Evolutionary conservation across 78 protist species (phyloP), one percentile per base, ranked within the genome.

Genomic region (Polysphondylium violaceum): DNA sequence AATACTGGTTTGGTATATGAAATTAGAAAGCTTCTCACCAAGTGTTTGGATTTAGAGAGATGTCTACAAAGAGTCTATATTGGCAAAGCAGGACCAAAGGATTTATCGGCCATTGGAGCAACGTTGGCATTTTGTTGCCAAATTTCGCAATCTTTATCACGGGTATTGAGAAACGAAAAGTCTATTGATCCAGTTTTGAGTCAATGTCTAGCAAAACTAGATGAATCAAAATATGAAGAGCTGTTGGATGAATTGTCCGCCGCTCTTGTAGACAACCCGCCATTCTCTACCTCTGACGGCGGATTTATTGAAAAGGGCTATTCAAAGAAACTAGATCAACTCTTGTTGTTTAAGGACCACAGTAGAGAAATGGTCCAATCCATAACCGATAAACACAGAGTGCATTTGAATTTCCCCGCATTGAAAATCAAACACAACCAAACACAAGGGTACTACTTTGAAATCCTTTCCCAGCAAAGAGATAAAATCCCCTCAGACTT

Each of bases 41-140:
- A 25, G 19, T 61, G 83, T 41, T 59, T 38, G 14, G 93, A 87
- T 56, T 55, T 87, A 16, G 87, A 87, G 50, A 87, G 93, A 87
- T 72, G 81, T 72, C 8, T 87, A 23, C 93, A 87, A 60, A 55
- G 93, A 40, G 68, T 87, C 16, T 40, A 67, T 43, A 76, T 87
- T 16, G 29, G n/a, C 11, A 51, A 53, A 41, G 79, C 87, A 51
- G 71, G 79, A 8, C 93, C 93, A 44, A 69, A 83, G 60, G 93
- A 87, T 68, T 60, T 87, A 27, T 40, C 67, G 4, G 35, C 71
- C 0, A 87, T 87, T 40, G 77, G 83, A 7, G 16, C 68, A 36
- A 87, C 93, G 19, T 12, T 85, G 27, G 41, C 51, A 27, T 27
- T 51, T 16, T 36, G 63, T 56, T n/a, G n/a, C n/a, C n/a, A n/a